phyloP scores from a whole-genome alignment of 495 filamentous ascomycete species.

The Neurospora pannonica region DNA sequence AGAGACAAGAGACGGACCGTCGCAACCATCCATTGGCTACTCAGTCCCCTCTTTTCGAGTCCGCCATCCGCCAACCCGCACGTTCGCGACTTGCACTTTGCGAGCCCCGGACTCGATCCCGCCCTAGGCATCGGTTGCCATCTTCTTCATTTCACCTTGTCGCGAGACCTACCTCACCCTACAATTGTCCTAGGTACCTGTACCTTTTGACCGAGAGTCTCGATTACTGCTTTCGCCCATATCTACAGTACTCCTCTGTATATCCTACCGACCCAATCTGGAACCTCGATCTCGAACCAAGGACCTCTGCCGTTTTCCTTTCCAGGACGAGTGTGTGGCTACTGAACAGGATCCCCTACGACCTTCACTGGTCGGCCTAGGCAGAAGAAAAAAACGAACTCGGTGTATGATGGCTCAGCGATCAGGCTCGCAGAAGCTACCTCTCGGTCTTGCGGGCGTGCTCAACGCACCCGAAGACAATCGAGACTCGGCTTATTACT shows the following conservation, averaged over 20 bases:
- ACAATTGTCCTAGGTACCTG: neutral
- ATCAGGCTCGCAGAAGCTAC: constrained; percentile 37
- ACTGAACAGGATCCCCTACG: neutral
- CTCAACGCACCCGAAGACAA: constrained; percentile 42
- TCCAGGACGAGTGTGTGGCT: neutral
- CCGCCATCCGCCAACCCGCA: neutral
- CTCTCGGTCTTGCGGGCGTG: constrained; percentile 37
- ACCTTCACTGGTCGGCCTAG: neutral
- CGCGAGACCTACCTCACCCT: neutral
- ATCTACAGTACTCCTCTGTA: neutral
- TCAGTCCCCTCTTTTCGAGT: neutral
- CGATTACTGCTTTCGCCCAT: neutral
- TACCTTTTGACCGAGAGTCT: neutral
- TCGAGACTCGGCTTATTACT: constrained; percentile 47
- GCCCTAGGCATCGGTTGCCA: neutral
- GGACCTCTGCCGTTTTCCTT: neutral
- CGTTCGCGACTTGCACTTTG: neutral
- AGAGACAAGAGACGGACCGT: neutral
- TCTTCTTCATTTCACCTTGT: neutral
- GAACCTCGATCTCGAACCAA: neutral
- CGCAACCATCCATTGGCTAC: neutral
- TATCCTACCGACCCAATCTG: neutral
- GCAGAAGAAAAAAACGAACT: neutral
- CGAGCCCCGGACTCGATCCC: neutral
- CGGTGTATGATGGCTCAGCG: constrained; percentile 23